Evolutionary conservation across 164 flowering plant species (phyloP).

Genomic region (Santalum album): DNA sequence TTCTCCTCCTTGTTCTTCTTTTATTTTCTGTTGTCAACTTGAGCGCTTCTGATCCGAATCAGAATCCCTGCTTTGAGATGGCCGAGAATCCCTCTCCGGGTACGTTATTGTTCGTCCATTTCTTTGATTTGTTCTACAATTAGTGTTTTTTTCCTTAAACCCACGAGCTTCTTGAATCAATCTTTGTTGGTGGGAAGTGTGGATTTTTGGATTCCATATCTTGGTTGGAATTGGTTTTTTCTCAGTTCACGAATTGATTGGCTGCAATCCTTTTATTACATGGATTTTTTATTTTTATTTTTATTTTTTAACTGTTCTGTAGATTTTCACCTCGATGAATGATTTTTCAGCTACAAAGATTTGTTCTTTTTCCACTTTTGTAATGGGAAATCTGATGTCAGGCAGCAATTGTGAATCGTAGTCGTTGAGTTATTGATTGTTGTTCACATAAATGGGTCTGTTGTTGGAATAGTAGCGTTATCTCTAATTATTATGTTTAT

Average conservation of each 20-base stretch:
- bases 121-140: neutral
- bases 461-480: too few relatives aligned
- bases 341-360: too few relatives aligned
- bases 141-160: neutral
- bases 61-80: conserved; percentile 3
- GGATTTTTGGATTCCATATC: neutral
- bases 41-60: neutral
- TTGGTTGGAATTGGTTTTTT: neutral
- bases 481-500: too few relatives aligned
- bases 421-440: too few relatives aligned
- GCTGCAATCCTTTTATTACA: neutral
- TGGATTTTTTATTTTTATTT: neutral
- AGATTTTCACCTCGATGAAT: too few relatives aligned
- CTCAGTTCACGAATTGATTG: neutral
- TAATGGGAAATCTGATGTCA: too few relatives aligned
- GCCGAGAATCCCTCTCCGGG: conserved; percentile 6
- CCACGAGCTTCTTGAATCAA: neutral
- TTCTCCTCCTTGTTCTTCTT: neutral
- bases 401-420: too few relatives aligned
- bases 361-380: too few relatives aligned
- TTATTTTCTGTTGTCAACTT: neutral
- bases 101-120: neutral
- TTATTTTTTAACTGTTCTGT: too few relatives aligned
- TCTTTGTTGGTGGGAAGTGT: neutral
- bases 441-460: too few relatives aligned